These are phyloP conservation scores for Saccharomycopsis sp. DNA, from an alignment of 805 yeast genomes.

Conservation along the genomic window DNA sequence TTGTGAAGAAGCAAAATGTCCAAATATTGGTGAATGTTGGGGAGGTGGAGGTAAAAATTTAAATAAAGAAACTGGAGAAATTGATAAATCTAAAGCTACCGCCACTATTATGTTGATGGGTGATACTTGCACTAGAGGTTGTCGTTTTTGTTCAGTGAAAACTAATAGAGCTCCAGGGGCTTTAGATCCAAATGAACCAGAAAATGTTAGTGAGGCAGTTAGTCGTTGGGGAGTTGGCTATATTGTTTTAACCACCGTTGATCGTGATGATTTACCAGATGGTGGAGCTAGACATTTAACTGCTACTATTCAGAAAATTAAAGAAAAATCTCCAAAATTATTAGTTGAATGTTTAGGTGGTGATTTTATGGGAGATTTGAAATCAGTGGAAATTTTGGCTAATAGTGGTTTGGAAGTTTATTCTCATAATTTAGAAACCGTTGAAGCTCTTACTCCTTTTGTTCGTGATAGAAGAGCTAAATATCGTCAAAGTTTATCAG, in stretches of 20 bases:
- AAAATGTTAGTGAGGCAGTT: slow-evolving; percentile 94
- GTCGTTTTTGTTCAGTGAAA: slow-evolving; percentile 95
- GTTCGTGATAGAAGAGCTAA: slow-evolving; percentile 96
- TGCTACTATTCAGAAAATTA: slow-evolving; percentile 75
- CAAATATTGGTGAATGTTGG: slow-evolving; percentile 99
- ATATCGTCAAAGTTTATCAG: slow-evolving; percentile 75
- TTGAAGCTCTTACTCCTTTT: slow-evolving; percentile 87
- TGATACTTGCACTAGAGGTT: slow-evolving; percentile 98
- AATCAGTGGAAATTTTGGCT: slow-evolving; percentile 72
- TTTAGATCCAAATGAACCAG: slow-evolving; percentile 95
- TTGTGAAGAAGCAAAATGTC: slow-evolving; percentile 98
- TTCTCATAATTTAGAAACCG: slow-evolving; percentile 96
- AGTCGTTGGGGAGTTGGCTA: slow-evolving; percentile 97
- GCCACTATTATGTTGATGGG: slow-evolving; percentile 98
- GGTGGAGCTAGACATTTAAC: slow-evolving; percentile 92
- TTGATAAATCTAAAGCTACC: slow-evolving; percentile 71
- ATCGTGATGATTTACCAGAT: slow-evolving; percentile 86
- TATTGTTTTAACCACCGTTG: slow-evolving; percentile 94
- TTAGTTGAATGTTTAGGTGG: slow-evolving; percentile 91
- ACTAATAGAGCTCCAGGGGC: slow-evolving; percentile 81
- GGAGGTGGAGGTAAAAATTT: slow-evolving; percentile 65
- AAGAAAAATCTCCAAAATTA: slow-evolving; percentile 80
- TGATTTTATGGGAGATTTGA: slow-evolving; percentile 86
- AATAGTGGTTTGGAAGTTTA: slow-evolving; percentile 85
- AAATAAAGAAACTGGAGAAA: slow-evolving; percentile 14